These are phyloP conservation scores for Acanthamoeba healyi DNA, from an alignment of 208 protist genomes.

Conservation along the genomic window DNA sequence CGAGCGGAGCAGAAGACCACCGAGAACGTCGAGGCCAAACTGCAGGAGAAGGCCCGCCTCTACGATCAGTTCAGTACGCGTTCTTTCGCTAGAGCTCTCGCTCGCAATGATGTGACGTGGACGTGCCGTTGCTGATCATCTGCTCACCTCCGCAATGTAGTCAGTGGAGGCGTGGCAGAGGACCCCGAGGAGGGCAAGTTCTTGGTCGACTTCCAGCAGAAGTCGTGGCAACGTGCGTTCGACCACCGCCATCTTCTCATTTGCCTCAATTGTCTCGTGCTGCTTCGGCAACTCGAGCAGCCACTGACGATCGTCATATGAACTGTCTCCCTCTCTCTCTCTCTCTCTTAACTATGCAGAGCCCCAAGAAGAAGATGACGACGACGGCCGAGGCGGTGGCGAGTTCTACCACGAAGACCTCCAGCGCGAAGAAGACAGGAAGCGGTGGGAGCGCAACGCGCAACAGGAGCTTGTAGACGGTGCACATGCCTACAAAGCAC, in stretches of 20 bases:
- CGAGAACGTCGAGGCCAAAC: not conserved
- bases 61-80: slow-evolving; percentile 60
- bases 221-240: not conserved
- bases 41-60: slow-evolving; percentile 48
- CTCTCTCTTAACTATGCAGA: not conserved
- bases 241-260: not conserved
- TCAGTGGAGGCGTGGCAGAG: slow-evolving; percentile 3
- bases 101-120: no score
- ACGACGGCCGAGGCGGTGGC: not conserved
- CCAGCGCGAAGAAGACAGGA: slow-evolving; percentile 37
- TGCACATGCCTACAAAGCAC: no score
- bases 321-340: no score
- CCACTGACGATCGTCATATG: no score
- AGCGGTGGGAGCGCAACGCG: slow-evolving; percentile 35
- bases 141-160: no score
- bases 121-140: no score
- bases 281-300: no score
- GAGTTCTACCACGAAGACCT: slow-evolving; percentile 39
- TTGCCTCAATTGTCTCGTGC: not conserved
- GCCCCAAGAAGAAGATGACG: not conserved
- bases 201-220: slow-evolving; percentile 56
- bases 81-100: not conserved
- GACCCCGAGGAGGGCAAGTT: slow-evolving; percentile 57
- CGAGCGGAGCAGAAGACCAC: slow-evolving; percentile 8
- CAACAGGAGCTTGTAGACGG: slow-evolving; percentile 7